These are phyloP conservation scores for Rhypophila decipiens DNA, from an alignment of 495 filamentous ascomycete genomes.

Conservation along the genomic window DNA sequence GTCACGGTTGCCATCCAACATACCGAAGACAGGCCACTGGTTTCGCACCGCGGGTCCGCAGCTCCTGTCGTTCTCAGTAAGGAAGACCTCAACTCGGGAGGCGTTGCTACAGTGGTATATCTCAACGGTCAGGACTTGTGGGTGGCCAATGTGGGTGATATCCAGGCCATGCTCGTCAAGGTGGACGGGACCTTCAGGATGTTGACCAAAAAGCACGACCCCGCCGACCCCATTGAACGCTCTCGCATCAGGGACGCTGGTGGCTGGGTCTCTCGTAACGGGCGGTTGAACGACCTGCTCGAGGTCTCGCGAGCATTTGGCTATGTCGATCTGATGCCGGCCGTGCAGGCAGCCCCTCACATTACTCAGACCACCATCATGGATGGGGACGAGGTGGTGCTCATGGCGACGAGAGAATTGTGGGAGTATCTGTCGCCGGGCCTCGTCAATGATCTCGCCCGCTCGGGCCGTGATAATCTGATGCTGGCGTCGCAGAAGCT, in stretches of 20 bases:
- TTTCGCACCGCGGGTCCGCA: conserved; percentile 62
- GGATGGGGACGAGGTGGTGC: conserved; percentile 88
- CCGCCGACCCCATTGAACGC: conserved; percentile 74
- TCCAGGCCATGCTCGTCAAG: conserved; percentile 87
- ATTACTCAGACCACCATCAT: conserved; percentile 71
- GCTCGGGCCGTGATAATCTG: conserved; percentile 73
- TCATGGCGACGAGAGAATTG: conserved; percentile 84
- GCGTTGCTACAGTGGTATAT: conserved; percentile 88
- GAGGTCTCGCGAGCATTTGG: conserved; percentile 93
- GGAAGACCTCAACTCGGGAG: conserved; percentile 82
- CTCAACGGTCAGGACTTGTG: conserved; percentile 83
- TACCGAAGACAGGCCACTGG: conserved; percentile 60
- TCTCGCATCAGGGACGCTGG: conserved; percentile 89
- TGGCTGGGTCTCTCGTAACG: conserved; percentile 89
- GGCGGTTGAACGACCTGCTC: conserved; percentile 85
- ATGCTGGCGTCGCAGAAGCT: conserved; percentile 97
- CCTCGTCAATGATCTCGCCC: conserved; percentile 83
- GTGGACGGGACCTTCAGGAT: conserved; percentile 73
- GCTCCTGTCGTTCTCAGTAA: conserved; percentile 66
- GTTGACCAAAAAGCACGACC: conserved; percentile 87
- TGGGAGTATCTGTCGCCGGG: conserved; percentile 91
- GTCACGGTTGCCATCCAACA: conserved; percentile 79
- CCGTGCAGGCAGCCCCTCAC: conserved; percentile 85
- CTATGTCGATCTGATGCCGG: conserved; percentile 85
- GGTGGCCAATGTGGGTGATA: conserved; percentile 92